Conservation (phyloP, 2,329 filamentous ascomycete genomes). For the Ambrosiella cleistominuta region DNA sequence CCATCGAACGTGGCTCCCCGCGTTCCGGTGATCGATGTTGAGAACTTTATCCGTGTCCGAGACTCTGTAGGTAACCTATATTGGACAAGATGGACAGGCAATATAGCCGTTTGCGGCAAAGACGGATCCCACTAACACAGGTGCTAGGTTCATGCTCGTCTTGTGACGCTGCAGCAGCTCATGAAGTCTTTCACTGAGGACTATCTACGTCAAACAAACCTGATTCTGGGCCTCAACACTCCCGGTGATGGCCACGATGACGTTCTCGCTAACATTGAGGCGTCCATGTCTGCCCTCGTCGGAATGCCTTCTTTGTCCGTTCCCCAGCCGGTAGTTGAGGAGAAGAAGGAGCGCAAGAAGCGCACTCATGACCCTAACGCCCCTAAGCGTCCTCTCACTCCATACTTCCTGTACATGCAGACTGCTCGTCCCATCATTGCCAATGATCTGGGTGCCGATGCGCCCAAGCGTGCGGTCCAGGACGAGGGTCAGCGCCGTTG, state of each 20-base stretch:
- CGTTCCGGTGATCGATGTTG: constrained; percentile 38
- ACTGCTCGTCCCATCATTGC: constrained; percentile 71
- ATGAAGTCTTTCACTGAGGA: constrained; percentile 66
- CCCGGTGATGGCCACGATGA: constrained; percentile 27
- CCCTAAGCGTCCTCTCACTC: constrained; percentile 82
- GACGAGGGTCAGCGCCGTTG: constrained; percentile 76
- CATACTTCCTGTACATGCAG: constrained; percentile 91
- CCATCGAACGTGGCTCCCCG: constrained; percentile 17
- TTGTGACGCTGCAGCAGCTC: constrained; percentile 61
- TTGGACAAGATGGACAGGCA: background rate
- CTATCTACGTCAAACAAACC: constrained; percentile 77
- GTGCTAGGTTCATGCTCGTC: constrained; percentile 33
- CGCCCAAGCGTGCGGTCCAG: constrained; percentile 72
- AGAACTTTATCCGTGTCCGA: constrained; percentile 63
- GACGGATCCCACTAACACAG: constrained; percentile 1
- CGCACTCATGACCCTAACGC: constrained; percentile 77
- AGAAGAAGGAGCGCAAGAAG: constrained; percentile 83
- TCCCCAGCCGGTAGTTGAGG: constrained; percentile 29
- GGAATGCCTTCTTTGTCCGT: constrained; percentile 23
- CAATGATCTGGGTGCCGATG: constrained; percentile 54
- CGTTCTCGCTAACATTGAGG: constrained; percentile 34
- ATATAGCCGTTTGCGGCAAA: background rate
- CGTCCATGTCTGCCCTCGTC: constrained; percentile 28
- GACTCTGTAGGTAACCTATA: constrained; percentile 50
- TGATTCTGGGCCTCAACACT: constrained; percentile 51